Evolutionary conservation across 2,329 filamentous ascomycete species (phyloP).

Genomic region (Dactylellina cionopaga): DNA sequence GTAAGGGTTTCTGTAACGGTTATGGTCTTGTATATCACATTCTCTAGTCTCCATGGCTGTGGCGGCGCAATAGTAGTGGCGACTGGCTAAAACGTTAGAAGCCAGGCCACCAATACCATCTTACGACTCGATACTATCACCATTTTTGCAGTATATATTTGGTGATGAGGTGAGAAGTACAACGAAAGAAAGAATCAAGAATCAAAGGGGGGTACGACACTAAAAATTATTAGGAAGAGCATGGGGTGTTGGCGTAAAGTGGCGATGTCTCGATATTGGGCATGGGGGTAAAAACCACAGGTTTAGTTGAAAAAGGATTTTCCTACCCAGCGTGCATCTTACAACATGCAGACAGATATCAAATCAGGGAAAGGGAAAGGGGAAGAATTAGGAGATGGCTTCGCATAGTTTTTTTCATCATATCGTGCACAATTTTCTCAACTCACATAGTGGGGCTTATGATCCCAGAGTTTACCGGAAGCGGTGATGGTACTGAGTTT

Average conservation of each 20-base stretch:
- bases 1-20: constrained; percentile 36
- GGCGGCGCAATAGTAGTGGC: constrained; percentile 8
- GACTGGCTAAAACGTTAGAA: constrained; percentile 9
- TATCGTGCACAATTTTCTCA: constrained; percentile 4
- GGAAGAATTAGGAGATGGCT: background rate
- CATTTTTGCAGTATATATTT: constrained; percentile 6
- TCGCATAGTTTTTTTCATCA: background rate
- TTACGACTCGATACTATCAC: background rate
- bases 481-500: constrained; percentile 1
- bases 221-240: background rate
- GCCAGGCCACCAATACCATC: constrained; percentile 8
- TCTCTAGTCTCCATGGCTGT: constrained; percentile 28
- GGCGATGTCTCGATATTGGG: background rate
- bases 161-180: background rate
- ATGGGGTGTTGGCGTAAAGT: background rate
- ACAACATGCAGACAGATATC: no score
- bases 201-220: background rate
- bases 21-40: constrained; percentile 41
- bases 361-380: background rate
- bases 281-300: no score
- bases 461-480: constrained; percentile 37
- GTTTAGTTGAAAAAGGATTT: no score
- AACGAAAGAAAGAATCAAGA: background rate
- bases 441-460: background rate
- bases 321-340: no score